Percentiles rank a stretch among this genome's conserved stretches.
These are phyloP conservation scores for Pisolithus microcarpus DNA, from an alignment of 768 basidiomycete genomes.

Conservation along the genomic window DNA sequence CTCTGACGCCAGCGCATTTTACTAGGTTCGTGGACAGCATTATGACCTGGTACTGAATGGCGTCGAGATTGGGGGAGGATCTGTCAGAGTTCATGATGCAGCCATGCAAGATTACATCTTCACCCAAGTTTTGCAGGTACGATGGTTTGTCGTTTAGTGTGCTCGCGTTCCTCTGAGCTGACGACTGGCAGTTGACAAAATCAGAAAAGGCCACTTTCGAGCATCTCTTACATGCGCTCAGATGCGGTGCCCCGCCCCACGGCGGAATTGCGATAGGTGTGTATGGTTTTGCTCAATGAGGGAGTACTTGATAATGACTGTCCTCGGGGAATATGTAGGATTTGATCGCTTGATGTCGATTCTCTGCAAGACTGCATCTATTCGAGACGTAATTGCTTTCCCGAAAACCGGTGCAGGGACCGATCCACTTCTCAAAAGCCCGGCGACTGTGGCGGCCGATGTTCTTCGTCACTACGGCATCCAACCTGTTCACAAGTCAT, in stretches of 20 bases:
- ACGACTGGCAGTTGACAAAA: constrained; percentile 57
- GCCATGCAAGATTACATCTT: constrained; percentile 82
- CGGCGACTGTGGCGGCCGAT: constrained; percentile 48
- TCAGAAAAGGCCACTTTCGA: constrained; percentile 69
- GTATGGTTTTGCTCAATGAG: constrained; percentile 14
- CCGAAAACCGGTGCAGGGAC: constrained; percentile 82
- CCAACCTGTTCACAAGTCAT: constrained; percentile 21
- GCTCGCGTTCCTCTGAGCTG: constrained; percentile 7
- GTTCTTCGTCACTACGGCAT: constrained; percentile 63
- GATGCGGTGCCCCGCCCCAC: constrained; percentile 91
- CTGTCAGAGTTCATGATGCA: constrained; percentile 87
- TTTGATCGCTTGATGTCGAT: constrained; percentile 92
- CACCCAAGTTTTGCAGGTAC: constrained; percentile 66
- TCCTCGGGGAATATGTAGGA: constrained; percentile 38
- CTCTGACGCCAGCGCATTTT: constrained; percentile 2
- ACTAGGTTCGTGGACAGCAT: constrained; percentile 85
- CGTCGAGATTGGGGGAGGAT: constrained; percentile 89
- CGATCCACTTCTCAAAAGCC: constrained; percentile 87
- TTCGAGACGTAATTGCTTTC: constrained; percentile 94
- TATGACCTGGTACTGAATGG: constrained; percentile 95
- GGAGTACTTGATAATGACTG: constrained; percentile 4
- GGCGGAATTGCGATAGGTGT: constrained; percentile 89
- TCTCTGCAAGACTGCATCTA: constrained; percentile 78
- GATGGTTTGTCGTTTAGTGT: constrained; percentile 11
- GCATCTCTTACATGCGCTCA: constrained; percentile 80